Percentiles rank a stretch among this genome's conserved stretches.
Conservation (phyloP, 2,329 filamentous ascomycete genomes). For the Ophiosphaerella herpotricha region DNA sequence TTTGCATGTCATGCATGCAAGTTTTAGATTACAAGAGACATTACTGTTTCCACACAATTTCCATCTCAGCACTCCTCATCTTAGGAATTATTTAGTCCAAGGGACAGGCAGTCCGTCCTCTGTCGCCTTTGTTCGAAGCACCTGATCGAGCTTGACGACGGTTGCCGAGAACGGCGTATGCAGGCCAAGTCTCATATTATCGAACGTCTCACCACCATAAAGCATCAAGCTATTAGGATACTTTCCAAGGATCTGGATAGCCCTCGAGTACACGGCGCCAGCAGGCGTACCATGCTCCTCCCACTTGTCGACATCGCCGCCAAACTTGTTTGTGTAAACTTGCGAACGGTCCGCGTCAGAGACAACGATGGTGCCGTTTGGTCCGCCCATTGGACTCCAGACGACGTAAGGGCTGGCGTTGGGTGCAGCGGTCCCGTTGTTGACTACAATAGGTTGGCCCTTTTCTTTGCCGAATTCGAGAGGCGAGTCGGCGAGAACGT, state of each 20-base stretch:
- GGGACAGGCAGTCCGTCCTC: no score
- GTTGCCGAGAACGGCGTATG: conserved; percentile 19
- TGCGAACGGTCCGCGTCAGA: conserved; percentile 19
- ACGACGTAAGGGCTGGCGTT: conserved; percentile 25
- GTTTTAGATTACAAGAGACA: no score
- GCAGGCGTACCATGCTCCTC: conserved; percentile 24
- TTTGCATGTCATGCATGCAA: no score
- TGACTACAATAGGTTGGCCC: conserved; percentile 21
- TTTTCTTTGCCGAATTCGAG: conserved; percentile 18
- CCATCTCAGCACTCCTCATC: no score
- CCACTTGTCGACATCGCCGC: conserved; percentile 22
- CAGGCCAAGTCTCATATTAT: conserved; percentile 11
- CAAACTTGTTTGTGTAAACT: conserved; percentile 23
- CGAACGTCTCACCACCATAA: conserved; percentile 24
- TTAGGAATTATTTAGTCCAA: no score
- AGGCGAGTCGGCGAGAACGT: conserved; percentile 24
- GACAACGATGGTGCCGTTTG: conserved; percentile 27
- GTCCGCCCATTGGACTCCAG: conserved; percentile 27
- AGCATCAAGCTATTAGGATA: conserved; percentile 18
- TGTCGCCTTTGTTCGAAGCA: conserved; percentile 4
- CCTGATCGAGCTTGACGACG: conserved; percentile 13
- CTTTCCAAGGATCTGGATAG: conserved; percentile 22
- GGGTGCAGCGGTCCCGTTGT: conserved; percentile 17
- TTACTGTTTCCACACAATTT: no score
- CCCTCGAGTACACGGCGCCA: conserved; percentile 21